Evolutionary conservation across 2,329 filamentous ascomycete species (phyloP).

Genomic region (Sporothrix mexicana): DNA sequence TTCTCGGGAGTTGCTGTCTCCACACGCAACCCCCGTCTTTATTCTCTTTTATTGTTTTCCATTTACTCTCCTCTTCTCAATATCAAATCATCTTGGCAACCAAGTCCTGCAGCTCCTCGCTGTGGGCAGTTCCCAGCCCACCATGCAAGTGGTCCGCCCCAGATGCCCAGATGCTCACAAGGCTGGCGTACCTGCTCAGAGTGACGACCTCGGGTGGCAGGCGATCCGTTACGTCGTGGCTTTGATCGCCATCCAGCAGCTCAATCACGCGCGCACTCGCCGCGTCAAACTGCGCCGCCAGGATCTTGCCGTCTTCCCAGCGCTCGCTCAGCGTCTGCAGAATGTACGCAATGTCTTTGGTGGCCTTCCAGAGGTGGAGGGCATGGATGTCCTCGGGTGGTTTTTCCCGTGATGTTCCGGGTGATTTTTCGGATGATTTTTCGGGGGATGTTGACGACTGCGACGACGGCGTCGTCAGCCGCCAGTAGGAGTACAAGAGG

Average conservation of each 20-base stretch:
- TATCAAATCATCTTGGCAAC: conserved; percentile 30
- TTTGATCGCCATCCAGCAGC: conserved; percentile 25
- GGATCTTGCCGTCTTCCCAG: conserved; percentile 40
- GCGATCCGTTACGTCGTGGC: not conserved
- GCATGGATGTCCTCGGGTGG: not conserved
- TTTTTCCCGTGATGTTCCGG: too few species aligned
- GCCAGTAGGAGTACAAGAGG: conserved; percentile 40
- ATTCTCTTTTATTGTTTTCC: too few species aligned
- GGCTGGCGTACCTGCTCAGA: conserved; percentile 37
- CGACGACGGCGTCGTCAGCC: conserved; percentile 31
- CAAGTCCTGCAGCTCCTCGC: conserved; percentile 32
- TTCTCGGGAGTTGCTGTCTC: too few species aligned
- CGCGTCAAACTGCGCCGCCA: conserved; percentile 37
- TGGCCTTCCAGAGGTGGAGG: conserved; percentile 38
- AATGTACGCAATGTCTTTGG: conserved; percentile 39
- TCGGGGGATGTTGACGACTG: too few species aligned
- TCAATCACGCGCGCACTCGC: conserved; percentile 35
- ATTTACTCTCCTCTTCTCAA: not conserved
- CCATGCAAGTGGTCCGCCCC: not conserved
- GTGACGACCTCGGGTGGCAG: conserved; percentile 37
- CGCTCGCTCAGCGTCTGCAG: conserved; percentile 39
- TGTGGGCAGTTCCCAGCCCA: not conserved
- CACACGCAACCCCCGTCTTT: too few species aligned
- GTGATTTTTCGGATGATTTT: too few species aligned
- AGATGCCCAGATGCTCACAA: conserved; percentile 38